phyloP scores from a whole-genome alignment of 345 rosid genomes.

The Pseudoturritis turrita region DNA sequence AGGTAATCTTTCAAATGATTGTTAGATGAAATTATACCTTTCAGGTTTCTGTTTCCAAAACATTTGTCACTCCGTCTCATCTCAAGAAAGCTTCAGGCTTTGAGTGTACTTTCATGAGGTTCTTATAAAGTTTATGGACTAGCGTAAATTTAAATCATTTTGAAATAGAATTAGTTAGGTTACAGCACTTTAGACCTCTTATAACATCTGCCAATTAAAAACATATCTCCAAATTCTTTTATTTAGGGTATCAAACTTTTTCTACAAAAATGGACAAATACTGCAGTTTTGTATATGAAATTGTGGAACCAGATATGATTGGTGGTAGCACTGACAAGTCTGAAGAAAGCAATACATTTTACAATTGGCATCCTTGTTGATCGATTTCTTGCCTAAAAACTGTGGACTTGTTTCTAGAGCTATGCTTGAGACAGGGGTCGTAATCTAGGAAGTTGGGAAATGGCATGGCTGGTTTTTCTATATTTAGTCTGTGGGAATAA shows the following conservation, averaged over 20 bases:
- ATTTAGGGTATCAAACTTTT: not conserved
- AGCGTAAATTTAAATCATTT: not conserved
- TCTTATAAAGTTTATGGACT: not conserved
- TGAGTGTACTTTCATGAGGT: not conserved
- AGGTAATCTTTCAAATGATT: slow-evolving; percentile 41
- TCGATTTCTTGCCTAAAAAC: not conserved
- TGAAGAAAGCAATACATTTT: not conserved
- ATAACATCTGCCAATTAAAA: not conserved
- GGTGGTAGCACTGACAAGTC: not conserved
- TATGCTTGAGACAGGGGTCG: not conserved
- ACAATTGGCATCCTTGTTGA: not conserved
- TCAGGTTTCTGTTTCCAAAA: not conserved
- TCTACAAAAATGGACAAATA: not conserved
- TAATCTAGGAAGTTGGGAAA: not conserved
- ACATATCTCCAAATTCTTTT: not conserved
- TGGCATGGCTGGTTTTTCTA: not conserved
- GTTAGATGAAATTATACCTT: not conserved
- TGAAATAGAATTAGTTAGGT: not conserved
- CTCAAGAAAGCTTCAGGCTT: slow-evolving; percentile 1
- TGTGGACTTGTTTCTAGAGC: not conserved
- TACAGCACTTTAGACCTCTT: not conserved
- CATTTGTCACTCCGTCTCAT: not conserved
- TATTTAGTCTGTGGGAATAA: not conserved
- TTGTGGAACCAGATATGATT: not conserved
- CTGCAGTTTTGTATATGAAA: not conserved